Base-by-base conservation (phyloP, 2,329 filamentous ascomycete species). In the Lecanicillium sp. region DNA sequence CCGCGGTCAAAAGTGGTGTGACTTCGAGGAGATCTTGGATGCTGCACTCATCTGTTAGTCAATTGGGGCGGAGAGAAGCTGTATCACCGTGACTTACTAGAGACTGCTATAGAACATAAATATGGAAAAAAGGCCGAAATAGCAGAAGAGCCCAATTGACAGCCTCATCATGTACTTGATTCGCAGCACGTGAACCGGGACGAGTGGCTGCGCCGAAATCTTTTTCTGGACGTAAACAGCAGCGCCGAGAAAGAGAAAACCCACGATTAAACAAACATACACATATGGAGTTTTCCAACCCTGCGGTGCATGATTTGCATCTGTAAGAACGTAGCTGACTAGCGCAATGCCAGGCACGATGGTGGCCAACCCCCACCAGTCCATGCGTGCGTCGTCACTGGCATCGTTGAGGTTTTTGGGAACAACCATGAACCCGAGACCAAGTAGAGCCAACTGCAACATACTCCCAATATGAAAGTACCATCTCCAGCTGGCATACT, bases 241-340 rank as follows among this genome's bases (percentile, higher is more conserved):
- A 0, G 54, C 54, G 1, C 58, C 53, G 1, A 85, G 57, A 5
- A 76, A 53, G 2, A 75, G 38, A 15, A 68, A 58, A 0, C 80
- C 81, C 5, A 80, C 37, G 2, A 73, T 56, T 29, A 85, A 68
- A 0, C 73, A 71, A 11, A 74, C 60, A n/a, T 71, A 67, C 37
- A 85, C 79, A 44, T 84, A 81, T 1, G 78, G 76, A 3, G 77
- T 80, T 19, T 57, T 63, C 81, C 81, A 85, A 8, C 74, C 70
- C 4, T 71, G 50, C 0, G 71, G 64, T 2, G 78, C 78, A 52
- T 83, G 75, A 0, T 75, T 71, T 27, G 73, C 76, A 41, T 83
- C 75, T 2, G 80, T 83, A 39, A 86, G 69, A 2, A 80, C 74
- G 48, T 79, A 85, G 3, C 83, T 75, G 47, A 83, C 60, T 12